A percentile compares a stretch with the other conserved stretches of the same genome.
phyloP scores from a whole-genome alignment of 805 yeast species.

The Pichia kluyveri region DNA sequence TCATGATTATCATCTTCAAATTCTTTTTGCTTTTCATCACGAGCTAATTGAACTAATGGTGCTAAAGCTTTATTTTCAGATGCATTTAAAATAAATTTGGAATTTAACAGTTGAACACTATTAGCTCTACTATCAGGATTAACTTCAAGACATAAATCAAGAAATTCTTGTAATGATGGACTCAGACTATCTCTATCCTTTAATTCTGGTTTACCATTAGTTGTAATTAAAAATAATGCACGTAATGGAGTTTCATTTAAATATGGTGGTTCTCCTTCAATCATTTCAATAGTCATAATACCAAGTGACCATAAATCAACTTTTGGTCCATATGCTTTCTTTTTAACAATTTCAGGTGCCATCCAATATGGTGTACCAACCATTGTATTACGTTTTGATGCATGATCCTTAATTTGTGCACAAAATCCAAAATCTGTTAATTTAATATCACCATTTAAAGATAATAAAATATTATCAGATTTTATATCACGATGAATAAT shows the following conservation, averaged over 20 bases:
- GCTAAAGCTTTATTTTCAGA: slow-evolving; percentile 55
- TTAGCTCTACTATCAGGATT: slow-evolving; percentile 74
- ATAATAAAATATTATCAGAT: slow-evolving; percentile 82
- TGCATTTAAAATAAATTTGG: slow-evolving; percentile 54
- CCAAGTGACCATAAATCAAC: slow-evolving; percentile 81
- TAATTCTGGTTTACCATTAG: slow-evolving; percentile 73
- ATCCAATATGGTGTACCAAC: slow-evolving; percentile 88
- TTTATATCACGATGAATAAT: slow-evolving; percentile 95
- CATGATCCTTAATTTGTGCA: slow-evolving; percentile 68
- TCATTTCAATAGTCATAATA: slow-evolving; percentile 82
- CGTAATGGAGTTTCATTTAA: slow-evolving; percentile 71
- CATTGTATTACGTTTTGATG: slow-evolving; percentile 73
- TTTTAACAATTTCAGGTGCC: slow-evolving; percentile 83
- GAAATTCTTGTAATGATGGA: slow-evolving; percentile 53
- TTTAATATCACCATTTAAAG: slow-evolving; percentile 81
- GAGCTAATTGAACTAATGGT: slow-evolving; percentile 67
- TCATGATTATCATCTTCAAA: slow-evolving; percentile 1
- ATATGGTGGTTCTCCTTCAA: slow-evolving; percentile 80
- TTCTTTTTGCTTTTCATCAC: slow-evolving; percentile 45
- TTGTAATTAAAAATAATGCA: slow-evolving; percentile 68
- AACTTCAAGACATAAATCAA: slow-evolving; percentile 73
- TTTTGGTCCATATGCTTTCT: slow-evolving; percentile 72
- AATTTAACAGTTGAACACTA: slow-evolving; percentile 61
- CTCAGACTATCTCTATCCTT: slow-evolving; percentile 69
- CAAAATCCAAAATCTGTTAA: slow-evolving; percentile 78